These are phyloP conservation scores for Chlorociboria aeruginascens DNA, from an alignment of 495 filamentous ascomycete genomes.

Conservation along the genomic window DNA sequence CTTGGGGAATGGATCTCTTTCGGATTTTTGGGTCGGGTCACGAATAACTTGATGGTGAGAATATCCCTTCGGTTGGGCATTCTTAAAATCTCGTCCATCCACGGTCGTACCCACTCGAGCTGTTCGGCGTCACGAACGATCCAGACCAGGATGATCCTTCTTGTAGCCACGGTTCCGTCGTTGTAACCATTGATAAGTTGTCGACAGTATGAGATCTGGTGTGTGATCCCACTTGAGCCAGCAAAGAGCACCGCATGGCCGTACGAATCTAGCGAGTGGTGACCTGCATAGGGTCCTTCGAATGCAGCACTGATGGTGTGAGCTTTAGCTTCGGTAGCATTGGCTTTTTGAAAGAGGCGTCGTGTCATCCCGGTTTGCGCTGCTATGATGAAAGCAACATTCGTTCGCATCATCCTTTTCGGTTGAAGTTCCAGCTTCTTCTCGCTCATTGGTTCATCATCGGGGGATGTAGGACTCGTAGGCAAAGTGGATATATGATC, in stretches of 20 bases:
- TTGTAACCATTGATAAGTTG: constrained; percentile 65
- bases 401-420: constrained; percentile 3
- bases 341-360: constrained; percentile 50
- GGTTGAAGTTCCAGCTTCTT: constrained; percentile 17
- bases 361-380: constrained; percentile 82
- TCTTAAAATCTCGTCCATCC: constrained; percentile 78
- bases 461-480: constrained; percentile 15
- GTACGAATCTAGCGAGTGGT: constrained; percentile 77
- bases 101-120: constrained; percentile 85
- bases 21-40: constrained; percentile 66
- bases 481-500: constrained; percentile 23
- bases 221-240: constrained; percentile 88
- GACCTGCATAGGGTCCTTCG: constrained; percentile 81
- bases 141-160: constrained; percentile 77
- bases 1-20: constrained; percentile 61
- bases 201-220: constrained; percentile 80
- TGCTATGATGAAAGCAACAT: constrained; percentile 67
- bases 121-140: constrained; percentile 78
- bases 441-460: constrained; percentile 20
- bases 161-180: constrained; percentile 63
- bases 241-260: constrained; percentile 84
- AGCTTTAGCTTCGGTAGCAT: constrained; percentile 1
- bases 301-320: constrained; percentile 37
- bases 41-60: constrained; percentile 73
- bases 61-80: constrained; percentile 69